Base-by-base conservation (phyloP, 768 basidiomycete genomes). In the Mycena amicta region DNA sequence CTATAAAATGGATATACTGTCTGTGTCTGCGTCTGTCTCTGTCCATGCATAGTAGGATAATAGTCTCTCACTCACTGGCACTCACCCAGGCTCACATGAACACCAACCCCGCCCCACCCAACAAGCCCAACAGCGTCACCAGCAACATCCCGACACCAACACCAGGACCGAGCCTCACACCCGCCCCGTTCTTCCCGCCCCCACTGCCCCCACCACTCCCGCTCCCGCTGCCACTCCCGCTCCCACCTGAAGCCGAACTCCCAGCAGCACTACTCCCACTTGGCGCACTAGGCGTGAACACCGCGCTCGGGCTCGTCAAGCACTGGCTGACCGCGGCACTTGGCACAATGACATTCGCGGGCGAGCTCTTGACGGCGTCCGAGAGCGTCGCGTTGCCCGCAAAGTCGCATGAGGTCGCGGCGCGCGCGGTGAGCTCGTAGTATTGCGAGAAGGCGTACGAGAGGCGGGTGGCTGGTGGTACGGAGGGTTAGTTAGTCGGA, bases 391-490 rank as follows among this genome's bases (percentile, higher is more conserved):
- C 62, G 46, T 64, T 64, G 28, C 59, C 59, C 28, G 22, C 13
- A 22, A 64, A 64, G 41, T 54, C 52, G 62, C 62, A 64, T 2
- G 62, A 37, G 3, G 62, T 53, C 12, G 46, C 27, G 16, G 29
- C 45, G 33, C 54, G 57, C 20, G 26, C 37, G n/a, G 50, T 51
- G 41, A 57, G 59, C 29, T 60, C 59, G 53, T 60, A 64, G 56
- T 52, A 64, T 37, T 64, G 55, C 41, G 52, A 51, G 59, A 64
- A 60, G 18, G 55, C 62, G 31, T 64, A 64, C 4, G 62, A 64
- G 49, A 64, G 59, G 29, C 55, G 54, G 28, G 31, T 47, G 5
- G 45, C 59, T 64, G 39, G 12, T 27, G 8, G 47, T 4, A 49
- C n/a, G n/a, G n/a, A n/a, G n/a, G n/a, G n/a, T n/a, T n/a, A n/a